Evolutionary conservation across 306 rosid species (phyloP), one percentile per base, ranked within the genome.

Genomic region (Betula pendula): DNA sequence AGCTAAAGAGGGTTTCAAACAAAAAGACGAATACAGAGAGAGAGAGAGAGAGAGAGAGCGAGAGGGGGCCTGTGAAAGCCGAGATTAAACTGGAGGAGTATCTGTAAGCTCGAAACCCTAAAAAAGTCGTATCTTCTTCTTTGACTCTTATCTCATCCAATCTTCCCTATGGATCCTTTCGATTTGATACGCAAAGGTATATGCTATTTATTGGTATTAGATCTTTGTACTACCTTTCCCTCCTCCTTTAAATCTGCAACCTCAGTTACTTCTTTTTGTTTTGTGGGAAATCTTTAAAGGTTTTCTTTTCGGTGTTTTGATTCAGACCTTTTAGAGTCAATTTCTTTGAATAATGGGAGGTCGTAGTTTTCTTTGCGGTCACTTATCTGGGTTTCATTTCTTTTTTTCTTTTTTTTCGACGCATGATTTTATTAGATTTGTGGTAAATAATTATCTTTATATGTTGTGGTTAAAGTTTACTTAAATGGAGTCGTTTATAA

Each of bases 151-250:
- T 80, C 85, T 87, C 67, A 56, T 72, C 80, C 73, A n/a, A 73
- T 74, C 66, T 74, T 66, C 70, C 80, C 56, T 31, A 95, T 95
- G 98, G 97, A 88, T 89, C 86, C 95, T 69, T 88, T 88, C 76
- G 92, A 90, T 86, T 90, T 90, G 92, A 79, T 95, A 81, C 93
- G 97, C n/a, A 87, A 90, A 90, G 97, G 97, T 94, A 78, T 72
- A 60, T 1, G 20, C 27, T 25, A 78, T 4, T 31, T 45, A 19
- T 72, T 4, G 38, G 59, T 76, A 42, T 52, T 38, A 38, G 42
- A 94, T 82, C 91, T 88, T 83, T 79, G 66, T 62, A 80, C 63
- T 75, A 20, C 44, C 60, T 66, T 65, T 74, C 24, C 74, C 60
- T 1, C 48, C 35, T 48, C 55, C 33, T 52, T 56, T 52, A 50